Base-by-base conservation (phyloP, 2,329 filamentous ascomycete genomes). In the Eurotiales sp. region DNA sequence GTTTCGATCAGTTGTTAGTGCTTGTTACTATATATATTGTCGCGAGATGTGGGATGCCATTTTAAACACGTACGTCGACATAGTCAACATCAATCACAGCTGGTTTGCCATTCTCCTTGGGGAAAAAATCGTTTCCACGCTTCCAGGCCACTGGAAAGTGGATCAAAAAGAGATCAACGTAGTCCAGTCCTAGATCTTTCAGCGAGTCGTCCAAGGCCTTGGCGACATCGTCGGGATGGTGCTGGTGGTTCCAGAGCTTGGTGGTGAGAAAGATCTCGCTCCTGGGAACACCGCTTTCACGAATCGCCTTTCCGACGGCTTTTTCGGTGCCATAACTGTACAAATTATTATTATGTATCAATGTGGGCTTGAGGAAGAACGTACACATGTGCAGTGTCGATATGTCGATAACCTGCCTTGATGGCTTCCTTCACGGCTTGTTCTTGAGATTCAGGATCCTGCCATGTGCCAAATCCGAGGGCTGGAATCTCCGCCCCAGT, bases 101-200 rank as follows among this genome's bases (percentile, higher is more conserved):
- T 3, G 65, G 62, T 46, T 75, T 75, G 23, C 72, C 73, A 47
- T 74, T 60, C 21, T 69, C 60, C 51, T 66, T 64, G 3, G 78
- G 78, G 45, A 79, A 72, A 36, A 71, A 55, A 5, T 74, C 67
- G 19, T 71, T 67, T n/a, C 76, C 72, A 21, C 73, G 68, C 42
- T 74, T 73, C 63, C 80, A 82, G 1, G 80, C 71, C 8, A 75
- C 72, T 0, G 80, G 81, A 77, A 78, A 88, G 68, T 87, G 84
- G 63, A 90, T 86, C 52, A 88, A 74, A 65, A 80, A 87, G 10
- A 88, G 73, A 63, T 88, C 85, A 52, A 88, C 73, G 63, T 88
- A 87, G 53, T 84, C 83, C 34, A 84, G 71, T 11, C 76, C 78
- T 60, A 87, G 77, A 61, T 83, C 77, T 63, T 83, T 77, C 47